Percentiles rank a stretch among this genome's conserved stretches.
phyloP scores from a whole-genome alignment of 192 early-diverging fungal species.

The Entomortierella parvispora region DNA sequence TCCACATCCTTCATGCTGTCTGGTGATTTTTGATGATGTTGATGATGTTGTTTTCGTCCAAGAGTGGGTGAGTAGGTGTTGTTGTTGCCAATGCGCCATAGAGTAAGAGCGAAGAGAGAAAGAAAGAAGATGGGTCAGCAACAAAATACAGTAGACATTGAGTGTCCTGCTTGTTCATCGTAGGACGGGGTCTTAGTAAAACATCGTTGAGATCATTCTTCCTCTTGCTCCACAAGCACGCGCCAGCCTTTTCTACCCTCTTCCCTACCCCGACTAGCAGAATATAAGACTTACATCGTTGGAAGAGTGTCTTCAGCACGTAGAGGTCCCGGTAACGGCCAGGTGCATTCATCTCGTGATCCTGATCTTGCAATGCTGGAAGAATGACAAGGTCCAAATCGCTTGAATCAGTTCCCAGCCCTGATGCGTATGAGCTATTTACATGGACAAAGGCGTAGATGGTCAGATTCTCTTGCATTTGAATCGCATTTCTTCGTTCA shows the following conservation, averaged over 20 bases:
- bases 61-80: background rate
- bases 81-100: background rate
- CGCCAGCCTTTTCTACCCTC: background rate
- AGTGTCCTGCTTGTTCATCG: too few relatives aligned
- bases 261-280: background rate
- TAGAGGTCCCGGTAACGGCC: conserved; percentile 43
- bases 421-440: conserved; percentile 46
- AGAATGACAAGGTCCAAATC: conserved; percentile 45
- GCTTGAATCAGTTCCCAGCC: conserved; percentile 42
- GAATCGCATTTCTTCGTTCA: background rate
- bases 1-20: conserved; percentile 54
- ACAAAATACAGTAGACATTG: too few relatives aligned
- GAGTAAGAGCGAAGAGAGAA: too few relatives aligned
- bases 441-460: background rate
- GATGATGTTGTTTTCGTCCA: conserved; percentile 1
- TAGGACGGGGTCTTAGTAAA: too few relatives aligned
- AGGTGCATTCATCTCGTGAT: conserved; percentile 18
- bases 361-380: conserved; percentile 42
- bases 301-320: conserved; percentile 46
- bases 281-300: conserved; percentile 31
- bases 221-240: background rate
- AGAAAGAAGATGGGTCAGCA: too few relatives aligned
- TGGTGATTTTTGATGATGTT: background rate
- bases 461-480: conserved; percentile 4
- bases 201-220: background rate